These are phyloP conservation scores for Trichoderma sp. DNA, from an alignment of 2,329 filamentous ascomycete genomes.

Conservation along the genomic window DNA sequence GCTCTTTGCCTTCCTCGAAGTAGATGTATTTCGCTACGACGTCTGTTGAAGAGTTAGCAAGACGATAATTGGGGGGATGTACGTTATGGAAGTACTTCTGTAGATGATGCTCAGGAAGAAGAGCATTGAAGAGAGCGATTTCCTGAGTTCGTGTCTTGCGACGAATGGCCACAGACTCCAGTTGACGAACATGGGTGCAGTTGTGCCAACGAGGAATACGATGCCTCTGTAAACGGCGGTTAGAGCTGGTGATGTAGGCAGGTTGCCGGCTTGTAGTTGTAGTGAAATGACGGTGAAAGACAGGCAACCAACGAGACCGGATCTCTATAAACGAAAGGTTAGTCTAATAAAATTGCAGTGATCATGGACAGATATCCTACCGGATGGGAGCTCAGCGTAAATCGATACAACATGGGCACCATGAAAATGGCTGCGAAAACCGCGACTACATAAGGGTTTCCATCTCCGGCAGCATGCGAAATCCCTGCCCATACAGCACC, in stretches of 20 bases:
- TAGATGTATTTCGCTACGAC: conserved; percentile 57
- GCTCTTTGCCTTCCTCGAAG: conserved; percentile 52
- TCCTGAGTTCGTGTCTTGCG: conserved; percentile 55
- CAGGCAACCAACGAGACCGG: conserved; percentile 56
- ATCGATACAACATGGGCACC: conserved; percentile 58
- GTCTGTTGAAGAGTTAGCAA: conserved; percentile 28
- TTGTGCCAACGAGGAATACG: conserved; percentile 52
- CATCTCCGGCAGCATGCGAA: conserved; percentile 47
- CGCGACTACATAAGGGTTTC: conserved; percentile 54
- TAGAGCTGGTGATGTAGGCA: conserved; percentile 34
- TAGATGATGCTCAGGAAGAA: conserved; percentile 58
- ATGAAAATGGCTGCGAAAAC: conserved; percentile 55
- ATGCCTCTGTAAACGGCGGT: conserved; percentile 48
- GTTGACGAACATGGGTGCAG: conserved; percentile 53
- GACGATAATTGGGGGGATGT: neutral
- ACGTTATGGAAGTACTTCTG: conserved; percentile 37
- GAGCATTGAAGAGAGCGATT: conserved; percentile 54
- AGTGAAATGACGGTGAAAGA: conserved; percentile 55
- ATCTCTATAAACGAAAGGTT: conserved; percentile 39
- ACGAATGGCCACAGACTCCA: conserved; percentile 62
- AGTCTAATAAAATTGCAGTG: conserved; percentile 6
- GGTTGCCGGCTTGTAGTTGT: conserved; percentile 34
- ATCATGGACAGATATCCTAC: conserved; percentile 30
- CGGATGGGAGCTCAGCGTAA: conserved; percentile 52
- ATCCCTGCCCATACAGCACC: conserved; percentile 55